These are phyloP conservation scores for Leccinellum rugosiceps DNA, from an alignment of 768 basidiomycete genomes.

Conservation along the genomic window DNA sequence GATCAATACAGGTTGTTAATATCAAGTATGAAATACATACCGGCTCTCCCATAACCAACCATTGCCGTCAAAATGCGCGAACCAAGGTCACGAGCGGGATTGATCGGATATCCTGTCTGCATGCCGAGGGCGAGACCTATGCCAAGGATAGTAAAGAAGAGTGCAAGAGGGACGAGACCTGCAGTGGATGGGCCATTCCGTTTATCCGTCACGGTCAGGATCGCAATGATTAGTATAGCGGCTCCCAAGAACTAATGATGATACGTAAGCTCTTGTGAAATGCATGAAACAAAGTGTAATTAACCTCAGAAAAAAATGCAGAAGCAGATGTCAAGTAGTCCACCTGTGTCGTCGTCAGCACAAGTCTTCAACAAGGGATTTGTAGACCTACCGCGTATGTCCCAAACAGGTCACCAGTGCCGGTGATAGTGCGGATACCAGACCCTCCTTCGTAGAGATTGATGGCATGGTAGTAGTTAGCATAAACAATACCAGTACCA, in stretches of 20 bases:
- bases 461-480: slow-evolving; percentile 68
- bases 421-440: slow-evolving; percentile 50
- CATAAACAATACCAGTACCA: slow-evolving; percentile 60
- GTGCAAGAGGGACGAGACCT: slow-evolving; percentile 51
- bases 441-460: slow-evolving; percentile 57
- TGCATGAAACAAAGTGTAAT: background rate
- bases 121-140: slow-evolving; percentile 59
- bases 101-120: slow-evolving; percentile 64
- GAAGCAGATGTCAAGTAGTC: slow-evolving; percentile 42
- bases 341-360: slow-evolving; percentile 27
- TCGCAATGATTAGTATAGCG: slow-evolving; percentile 50
- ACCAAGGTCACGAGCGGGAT: slow-evolving; percentile 72
- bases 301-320: slow-evolving; percentile 45
- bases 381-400: slow-evolving; percentile 52
- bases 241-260: slow-evolving; percentile 49
- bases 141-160: slow-evolving; percentile 57
- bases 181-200: slow-evolving; percentile 45
- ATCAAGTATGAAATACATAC: slow-evolving; percentile 34
- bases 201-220: slow-evolving; percentile 54
- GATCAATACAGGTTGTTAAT: background rate
- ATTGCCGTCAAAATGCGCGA: slow-evolving; percentile 66
- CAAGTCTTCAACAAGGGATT: background rate
- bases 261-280: background rate
- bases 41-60: slow-evolving; percentile 58
- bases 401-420: slow-evolving; percentile 56